phyloP scores from a whole-genome alignment of 1,139 yeast species.

The Meyerozyma sp. region DNA sequence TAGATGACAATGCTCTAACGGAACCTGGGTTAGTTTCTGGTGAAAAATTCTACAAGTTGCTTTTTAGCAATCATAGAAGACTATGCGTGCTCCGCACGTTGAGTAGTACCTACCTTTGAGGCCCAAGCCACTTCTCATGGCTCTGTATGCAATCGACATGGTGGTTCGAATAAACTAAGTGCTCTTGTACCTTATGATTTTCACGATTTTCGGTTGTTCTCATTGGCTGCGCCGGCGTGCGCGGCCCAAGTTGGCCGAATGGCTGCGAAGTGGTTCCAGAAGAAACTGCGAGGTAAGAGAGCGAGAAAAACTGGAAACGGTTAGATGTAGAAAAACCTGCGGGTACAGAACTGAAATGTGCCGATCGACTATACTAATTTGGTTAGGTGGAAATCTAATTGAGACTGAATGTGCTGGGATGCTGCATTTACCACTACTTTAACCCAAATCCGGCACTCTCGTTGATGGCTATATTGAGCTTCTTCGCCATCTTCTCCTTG shows the following conservation, averaged over 20 bases:
- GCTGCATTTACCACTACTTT: constrained; percentile 25
- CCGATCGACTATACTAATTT: constrained; percentile 2
- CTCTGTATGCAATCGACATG: constrained; percentile 43
- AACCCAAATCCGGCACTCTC: constrained; percentile 88
- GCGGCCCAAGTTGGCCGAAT: neutral
- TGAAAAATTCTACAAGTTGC: neutral
- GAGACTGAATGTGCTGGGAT: no score
- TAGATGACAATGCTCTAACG: constrained; percentile 30
- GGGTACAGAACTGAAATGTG: no score
- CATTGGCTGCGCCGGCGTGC: constrained; percentile 16
- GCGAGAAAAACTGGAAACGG: no score
- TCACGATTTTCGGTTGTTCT: constrained; percentile 14
- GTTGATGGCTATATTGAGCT: constrained; percentile 60
- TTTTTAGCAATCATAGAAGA: neutral
- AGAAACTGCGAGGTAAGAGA: no score
- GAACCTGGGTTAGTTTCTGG: constrained; percentile 10
- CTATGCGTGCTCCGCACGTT: neutral
- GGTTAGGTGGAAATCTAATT: neutral
- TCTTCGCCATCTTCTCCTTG: constrained; percentile 46
- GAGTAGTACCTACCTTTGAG: constrained; percentile 27
- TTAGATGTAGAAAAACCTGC: no score
- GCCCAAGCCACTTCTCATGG: constrained; percentile 47
- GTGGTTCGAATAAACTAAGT: neutral
- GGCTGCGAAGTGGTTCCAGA: neutral
- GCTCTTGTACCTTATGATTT: constrained; percentile 1